A percentile compares a stretch with the other conserved stretches of the same genome.
phyloP scores from a whole-genome alignment of 2,329 filamentous ascomycete species.

The Rhinocladiella mackenziei region DNA sequence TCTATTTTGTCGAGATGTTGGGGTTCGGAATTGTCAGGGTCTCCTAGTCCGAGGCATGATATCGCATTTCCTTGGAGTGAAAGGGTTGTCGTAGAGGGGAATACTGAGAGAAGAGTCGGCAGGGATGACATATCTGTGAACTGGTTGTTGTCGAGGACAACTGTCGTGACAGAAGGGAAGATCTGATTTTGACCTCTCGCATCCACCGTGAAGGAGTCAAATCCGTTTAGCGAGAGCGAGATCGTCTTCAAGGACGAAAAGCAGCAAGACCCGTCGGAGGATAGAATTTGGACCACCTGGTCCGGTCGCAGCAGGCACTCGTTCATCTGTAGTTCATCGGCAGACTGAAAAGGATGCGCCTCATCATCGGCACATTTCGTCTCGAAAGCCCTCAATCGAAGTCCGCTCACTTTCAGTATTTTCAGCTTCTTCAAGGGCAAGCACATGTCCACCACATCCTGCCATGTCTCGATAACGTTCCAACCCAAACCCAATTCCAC shows the following conservation, averaged over 20 bases:
- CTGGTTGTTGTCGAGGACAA: constrained; percentile 50
- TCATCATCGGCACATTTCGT: background rate
- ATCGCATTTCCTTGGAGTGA: constrained; percentile 74
- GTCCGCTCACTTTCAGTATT: constrained; percentile 55
- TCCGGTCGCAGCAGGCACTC: constrained; percentile 65
- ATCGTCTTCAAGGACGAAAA: constrained; percentile 25
- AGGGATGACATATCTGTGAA: constrained; percentile 36
- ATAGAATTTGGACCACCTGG: constrained; percentile 48
- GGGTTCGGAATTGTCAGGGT: constrained; percentile 31
- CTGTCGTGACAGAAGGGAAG: constrained; percentile 44
- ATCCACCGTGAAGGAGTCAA: constrained; percentile 16
- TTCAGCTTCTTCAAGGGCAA: constrained; percentile 62
- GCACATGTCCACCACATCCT: constrained; percentile 67
- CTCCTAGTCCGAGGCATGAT: constrained; percentile 27
- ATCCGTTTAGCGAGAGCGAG: constrained; percentile 21
- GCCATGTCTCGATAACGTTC: constrained; percentile 69
- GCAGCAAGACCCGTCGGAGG: constrained; percentile 1
- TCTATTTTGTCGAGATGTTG: constrained; percentile 53
- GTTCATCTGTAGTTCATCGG: constrained; percentile 58
- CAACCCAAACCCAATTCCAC: constrained; percentile 78
- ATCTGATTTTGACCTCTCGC: background rate
- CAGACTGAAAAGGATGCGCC: constrained; percentile 38
- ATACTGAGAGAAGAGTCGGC: constrained; percentile 52
- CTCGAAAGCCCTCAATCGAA: constrained; percentile 19
- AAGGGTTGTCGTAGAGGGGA: constrained; percentile 50